These are phyloP conservation scores for Picochlorum sp. DNA, from an alignment of 139 green algal species.

Conservation along the genomic window DNA sequence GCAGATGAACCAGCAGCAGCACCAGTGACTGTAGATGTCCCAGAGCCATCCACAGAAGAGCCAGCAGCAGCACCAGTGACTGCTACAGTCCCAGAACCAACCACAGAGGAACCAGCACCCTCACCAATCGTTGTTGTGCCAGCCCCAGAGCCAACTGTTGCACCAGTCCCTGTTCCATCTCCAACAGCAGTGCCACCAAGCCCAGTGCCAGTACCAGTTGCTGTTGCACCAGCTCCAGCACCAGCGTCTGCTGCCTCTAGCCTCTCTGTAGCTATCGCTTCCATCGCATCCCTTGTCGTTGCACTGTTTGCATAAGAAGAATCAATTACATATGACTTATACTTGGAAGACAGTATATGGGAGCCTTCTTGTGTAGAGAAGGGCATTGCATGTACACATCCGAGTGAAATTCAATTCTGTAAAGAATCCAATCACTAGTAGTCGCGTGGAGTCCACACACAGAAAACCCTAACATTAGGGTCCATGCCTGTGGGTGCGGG, in stretches of 20 bases:
- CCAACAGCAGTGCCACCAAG: neutral
- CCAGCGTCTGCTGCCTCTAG: neutral
- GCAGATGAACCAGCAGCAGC: neutral
- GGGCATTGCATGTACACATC: no score
- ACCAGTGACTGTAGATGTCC: neutral
- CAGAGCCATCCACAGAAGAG: neutral
- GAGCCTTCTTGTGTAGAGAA: no score
- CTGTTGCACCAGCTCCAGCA: neutral
- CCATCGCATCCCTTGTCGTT: neutral
- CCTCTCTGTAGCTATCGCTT: neutral
- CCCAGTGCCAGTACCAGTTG: neutral
- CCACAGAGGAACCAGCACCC: neutral
- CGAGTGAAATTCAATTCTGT: no score
- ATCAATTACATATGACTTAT: no score
- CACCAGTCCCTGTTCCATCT: neutral
- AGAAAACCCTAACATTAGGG: no score
- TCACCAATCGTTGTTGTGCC: neutral
- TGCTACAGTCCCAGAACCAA: neutral
- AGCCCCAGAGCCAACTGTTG: neutral
- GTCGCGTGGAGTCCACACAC: no score
- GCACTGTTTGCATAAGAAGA: no score
- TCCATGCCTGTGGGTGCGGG: no score
- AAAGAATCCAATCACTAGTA: no score
- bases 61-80: neutral
- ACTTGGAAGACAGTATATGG: no score